These are phyloP conservation scores for Limnanthes douglasii DNA, from an alignment of 345 rosid genomes.

Conservation along the genomic window DNA sequence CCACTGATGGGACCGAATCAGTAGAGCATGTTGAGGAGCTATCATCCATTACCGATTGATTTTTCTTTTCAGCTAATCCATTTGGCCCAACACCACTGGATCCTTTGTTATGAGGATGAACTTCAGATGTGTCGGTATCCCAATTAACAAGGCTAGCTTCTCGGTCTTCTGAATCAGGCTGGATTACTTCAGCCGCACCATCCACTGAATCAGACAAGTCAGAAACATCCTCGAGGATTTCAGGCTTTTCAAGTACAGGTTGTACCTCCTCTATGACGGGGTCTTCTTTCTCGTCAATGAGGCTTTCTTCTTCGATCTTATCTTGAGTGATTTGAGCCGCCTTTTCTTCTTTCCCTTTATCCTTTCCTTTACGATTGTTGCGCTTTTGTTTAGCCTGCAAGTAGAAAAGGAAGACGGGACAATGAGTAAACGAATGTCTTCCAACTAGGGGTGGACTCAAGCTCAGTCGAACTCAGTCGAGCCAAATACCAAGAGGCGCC, in stretches of 20 bases:
- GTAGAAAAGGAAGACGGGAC: too few species aligned
- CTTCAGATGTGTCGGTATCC: slow-evolving; percentile 80
- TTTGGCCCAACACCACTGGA: slow-evolving; percentile 42
- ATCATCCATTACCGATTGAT: slow-evolving; percentile 55
- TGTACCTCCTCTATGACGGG: slow-evolving; percentile 23
- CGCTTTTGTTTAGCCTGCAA: slow-evolving; percentile 76
- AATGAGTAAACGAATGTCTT: too few species aligned
- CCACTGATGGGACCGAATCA: slow-evolving; percentile 69
- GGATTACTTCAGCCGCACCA: slow-evolving; percentile 46
- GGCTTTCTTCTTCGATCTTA: slow-evolving; percentile 27
- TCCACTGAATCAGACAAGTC: slow-evolving; percentile 71
- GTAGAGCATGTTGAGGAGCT: slow-evolving; percentile 96
- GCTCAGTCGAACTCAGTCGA: too few species aligned
- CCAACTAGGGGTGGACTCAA: too few species aligned
- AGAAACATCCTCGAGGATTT: slow-evolving; percentile 54
- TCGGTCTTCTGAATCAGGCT: slow-evolving; percentile 73
- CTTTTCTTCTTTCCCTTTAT: slow-evolving; percentile 65
- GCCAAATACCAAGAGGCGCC: too few species aligned
- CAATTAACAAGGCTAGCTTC: slow-evolving; percentile 63
- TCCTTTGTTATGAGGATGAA: slow-evolving; percentile 40
- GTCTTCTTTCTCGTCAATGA: slow-evolving; percentile 29
- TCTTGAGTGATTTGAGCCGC: slow-evolving; percentile 14
- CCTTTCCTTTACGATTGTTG: slow-evolving; percentile 71
- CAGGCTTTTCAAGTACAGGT: slow-evolving; percentile 44
- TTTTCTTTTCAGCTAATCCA: slow-evolving; percentile 47